Conservation (phyloP, 2,329 filamentous ascomycete genomes). For the Phyllosticta citrichinensis region DNA sequence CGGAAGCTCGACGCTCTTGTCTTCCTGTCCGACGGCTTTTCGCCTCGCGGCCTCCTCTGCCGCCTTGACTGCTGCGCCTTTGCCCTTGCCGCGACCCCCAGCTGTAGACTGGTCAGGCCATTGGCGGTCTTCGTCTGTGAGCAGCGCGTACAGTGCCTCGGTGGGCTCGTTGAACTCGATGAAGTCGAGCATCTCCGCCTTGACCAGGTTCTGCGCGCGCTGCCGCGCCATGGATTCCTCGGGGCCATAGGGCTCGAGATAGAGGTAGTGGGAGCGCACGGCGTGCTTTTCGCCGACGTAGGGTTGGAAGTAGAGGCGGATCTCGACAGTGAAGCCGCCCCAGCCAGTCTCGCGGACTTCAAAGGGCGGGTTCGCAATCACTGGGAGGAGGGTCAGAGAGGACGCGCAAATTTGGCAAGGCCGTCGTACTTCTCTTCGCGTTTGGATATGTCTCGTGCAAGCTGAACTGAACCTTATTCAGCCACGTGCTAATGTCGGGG, state of each 20-base stretch:
- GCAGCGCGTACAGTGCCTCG: slow-evolving; percentile 77
- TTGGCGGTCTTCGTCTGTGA: slow-evolving; percentile 60
- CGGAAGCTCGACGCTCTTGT: slow-evolving; percentile 7
- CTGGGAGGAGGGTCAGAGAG: not conserved
- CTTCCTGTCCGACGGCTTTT: slow-evolving; percentile 2
- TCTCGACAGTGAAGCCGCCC: slow-evolving; percentile 95
- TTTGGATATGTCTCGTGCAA: slow-evolving; percentile 95
- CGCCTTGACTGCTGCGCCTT: slow-evolving; percentile 19
- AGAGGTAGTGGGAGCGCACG: slow-evolving; percentile 86
- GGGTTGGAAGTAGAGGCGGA: slow-evolving; percentile 86
- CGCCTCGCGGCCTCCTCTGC: not conserved
- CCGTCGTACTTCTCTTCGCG: slow-evolving; percentile 59
- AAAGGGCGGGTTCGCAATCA: slow-evolving; percentile 50
- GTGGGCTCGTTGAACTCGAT: slow-evolving; percentile 97
- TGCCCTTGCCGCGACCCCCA: slow-evolving; percentile 42
- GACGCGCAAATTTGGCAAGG: not conserved
- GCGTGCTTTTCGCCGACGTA: slow-evolving; percentile 88
- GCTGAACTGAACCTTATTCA: slow-evolving; percentile 96
- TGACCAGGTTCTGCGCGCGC: slow-evolving; percentile 47
- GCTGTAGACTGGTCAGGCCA: slow-evolving; percentile 26
- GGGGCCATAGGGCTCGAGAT: slow-evolving; percentile 77
- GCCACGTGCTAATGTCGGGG: slow-evolving; percentile 81
- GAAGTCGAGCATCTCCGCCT: slow-evolving; percentile 80
- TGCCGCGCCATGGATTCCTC: slow-evolving; percentile 55
- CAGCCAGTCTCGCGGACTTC: slow-evolving; percentile 87